Conservation (phyloP, 176 grass and related monocot species). For the Paspalum vaginatum region DNA sequence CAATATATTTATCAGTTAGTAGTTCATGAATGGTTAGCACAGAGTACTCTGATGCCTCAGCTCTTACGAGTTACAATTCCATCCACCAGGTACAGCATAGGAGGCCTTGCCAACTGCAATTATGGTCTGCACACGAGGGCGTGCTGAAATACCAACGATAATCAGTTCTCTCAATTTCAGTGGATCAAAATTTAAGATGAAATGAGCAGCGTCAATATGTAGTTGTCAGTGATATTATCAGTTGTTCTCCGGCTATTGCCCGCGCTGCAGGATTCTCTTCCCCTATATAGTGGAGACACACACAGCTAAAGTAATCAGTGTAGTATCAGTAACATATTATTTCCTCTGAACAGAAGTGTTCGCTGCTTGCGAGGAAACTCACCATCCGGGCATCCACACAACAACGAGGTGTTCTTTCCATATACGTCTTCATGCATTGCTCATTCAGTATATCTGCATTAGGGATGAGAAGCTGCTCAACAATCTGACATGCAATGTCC, state of each 20-base stretch:
- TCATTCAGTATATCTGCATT: slow-evolving; percentile 79
- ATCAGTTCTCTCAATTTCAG: slow-evolving; percentile 20
- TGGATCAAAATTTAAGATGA: background rate
- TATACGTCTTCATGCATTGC: slow-evolving; percentile 64
- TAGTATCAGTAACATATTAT: background rate
- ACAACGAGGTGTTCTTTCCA: slow-evolving; percentile 81
- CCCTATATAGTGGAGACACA: slow-evolving; percentile 54
- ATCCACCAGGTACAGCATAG: slow-evolving; percentile 82
- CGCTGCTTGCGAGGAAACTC: slow-evolving; percentile 41
- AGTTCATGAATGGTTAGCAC: background rate
- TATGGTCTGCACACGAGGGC: slow-evolving; percentile 86
- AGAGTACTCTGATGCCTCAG: slow-evolving; percentile 13
- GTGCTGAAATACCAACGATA: slow-evolving; percentile 61
- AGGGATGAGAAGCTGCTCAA: slow-evolving; percentile 6
- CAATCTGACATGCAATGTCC: background rate
- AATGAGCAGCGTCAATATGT: slow-evolving; percentile 57
- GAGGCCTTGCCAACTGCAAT: slow-evolving; percentile 89
- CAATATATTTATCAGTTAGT: background rate
- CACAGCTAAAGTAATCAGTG: background rate
- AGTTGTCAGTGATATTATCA: slow-evolving; percentile 76
- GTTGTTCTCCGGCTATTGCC: slow-evolving; percentile 99
- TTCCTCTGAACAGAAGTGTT: background rate
- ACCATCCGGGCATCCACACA: slow-evolving; percentile 98
- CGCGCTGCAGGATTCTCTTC: slow-evolving; percentile 55
- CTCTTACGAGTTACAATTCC: slow-evolving; percentile 87